A percentile compares a stretch with the other conserved stretches of the same genome.
Evolutionary conservation across 805 yeast species (phyloP).

Genomic region (Yarrowia deformans): DNA sequence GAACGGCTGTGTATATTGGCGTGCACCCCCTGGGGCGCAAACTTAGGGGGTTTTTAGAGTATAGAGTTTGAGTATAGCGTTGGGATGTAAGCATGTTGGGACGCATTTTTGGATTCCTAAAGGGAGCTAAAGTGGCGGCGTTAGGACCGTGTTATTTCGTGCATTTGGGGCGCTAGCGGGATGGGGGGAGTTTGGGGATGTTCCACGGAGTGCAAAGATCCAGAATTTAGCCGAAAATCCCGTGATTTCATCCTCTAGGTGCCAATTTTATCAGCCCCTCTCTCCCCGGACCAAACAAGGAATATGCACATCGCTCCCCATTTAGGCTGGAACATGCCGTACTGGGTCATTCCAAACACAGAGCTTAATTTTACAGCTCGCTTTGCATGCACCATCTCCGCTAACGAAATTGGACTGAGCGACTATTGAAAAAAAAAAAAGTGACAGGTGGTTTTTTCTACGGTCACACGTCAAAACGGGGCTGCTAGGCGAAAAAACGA

Average conservation of each 20-base stretch:
- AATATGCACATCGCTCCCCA: constrained; percentile 11
- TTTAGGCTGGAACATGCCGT: constrained; percentile 11
- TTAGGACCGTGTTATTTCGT: constrained; percentile 7
- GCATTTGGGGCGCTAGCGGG: not conserved
- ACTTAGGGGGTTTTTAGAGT: not conserved
- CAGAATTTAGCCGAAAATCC: not conserved
- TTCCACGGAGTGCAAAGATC: not conserved
- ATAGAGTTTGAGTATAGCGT: not conserved
- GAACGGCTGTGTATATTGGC: constrained; percentile 1
- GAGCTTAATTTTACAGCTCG: not conserved
- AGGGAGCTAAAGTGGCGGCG: not conserved
- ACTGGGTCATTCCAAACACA: constrained; percentile 34
- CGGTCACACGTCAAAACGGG: too few relatives aligned
- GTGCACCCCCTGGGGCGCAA: not conserved
- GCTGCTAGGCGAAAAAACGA: too few relatives aligned
- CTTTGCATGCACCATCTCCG: not conserved
- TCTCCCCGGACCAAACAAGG: not conserved
- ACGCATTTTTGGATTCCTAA: constrained; percentile 3
- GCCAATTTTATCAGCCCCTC: not conserved
- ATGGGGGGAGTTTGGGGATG: not conserved
- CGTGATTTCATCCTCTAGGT: not conserved
- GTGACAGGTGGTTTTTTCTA: too few relatives aligned
- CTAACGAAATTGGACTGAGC: not conserved
- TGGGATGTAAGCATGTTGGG: too few relatives aligned
- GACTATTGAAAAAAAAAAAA: too few relatives aligned